Evolutionary conservation across 2,329 filamentous ascomycete species (phyloP).

Genomic region (Diplodia sapinea): DNA sequence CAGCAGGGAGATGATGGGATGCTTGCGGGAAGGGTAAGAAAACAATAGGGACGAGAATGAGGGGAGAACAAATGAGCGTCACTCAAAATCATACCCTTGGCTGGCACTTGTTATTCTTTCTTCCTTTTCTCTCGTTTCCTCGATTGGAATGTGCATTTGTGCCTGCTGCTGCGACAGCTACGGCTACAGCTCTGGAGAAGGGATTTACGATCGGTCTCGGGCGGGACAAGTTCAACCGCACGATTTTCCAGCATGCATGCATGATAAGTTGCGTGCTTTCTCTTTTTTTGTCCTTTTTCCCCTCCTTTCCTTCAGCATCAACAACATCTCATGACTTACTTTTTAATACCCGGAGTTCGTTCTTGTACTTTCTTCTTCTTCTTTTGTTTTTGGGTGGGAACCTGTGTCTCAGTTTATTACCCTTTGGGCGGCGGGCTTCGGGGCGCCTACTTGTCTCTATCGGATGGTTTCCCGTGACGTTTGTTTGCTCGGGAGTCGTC

Average conservation of each 20-base stretch:
- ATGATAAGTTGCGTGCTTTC: not conserved
- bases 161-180: not conserved
- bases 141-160: not conserved
- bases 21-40: conserved; percentile 13
- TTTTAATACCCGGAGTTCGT: conserved; percentile 31
- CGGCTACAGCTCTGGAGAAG: not conserved
- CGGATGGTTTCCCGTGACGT: not conserved
- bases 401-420: not conserved
- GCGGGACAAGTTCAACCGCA: not conserved
- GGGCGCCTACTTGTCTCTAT: not conserved
- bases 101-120: conserved; percentile 17
- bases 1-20: not conserved
- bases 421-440: not conserved
- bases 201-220: not conserved
- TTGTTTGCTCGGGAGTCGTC: no score
- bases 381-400: not conserved
- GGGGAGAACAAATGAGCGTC: conserved; percentile 5
- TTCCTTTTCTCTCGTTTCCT: conserved; percentile 5
- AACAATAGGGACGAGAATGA: conserved; percentile 4
- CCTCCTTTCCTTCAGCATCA: no score
- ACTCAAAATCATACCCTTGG: conserved; percentile 7
- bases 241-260: not conserved
- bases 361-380: not conserved
- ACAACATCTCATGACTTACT: not conserved
- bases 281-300: not conserved